Conservation (phyloP, 2,329 filamentous ascomycete species). For the Talaromyces sp. region DNA sequence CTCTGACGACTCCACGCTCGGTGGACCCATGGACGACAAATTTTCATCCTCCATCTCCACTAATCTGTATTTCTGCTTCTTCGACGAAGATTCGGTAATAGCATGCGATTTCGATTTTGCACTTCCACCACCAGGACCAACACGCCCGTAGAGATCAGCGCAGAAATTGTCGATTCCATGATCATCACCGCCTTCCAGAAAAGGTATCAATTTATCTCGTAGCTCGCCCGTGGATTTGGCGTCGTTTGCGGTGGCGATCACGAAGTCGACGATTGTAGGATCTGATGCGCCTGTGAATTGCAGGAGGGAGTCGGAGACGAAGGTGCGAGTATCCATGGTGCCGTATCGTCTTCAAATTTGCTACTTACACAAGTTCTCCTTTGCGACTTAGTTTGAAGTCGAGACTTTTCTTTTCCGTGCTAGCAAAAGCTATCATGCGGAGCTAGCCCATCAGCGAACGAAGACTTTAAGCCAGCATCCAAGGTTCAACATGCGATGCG, state of each 20-base stretch:
- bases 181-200: slow-evolving; percentile 48
- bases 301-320: slow-evolving; percentile 51
- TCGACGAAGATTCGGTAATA: slow-evolving; percentile 20
- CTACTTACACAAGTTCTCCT: background rate
- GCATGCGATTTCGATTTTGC: background rate
- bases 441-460: background rate
- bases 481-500: background rate
- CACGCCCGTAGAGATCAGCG: slow-evolving; percentile 43
- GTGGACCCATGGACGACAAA: slow-evolving; percentile 25
- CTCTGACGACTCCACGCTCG: slow-evolving; percentile 35
- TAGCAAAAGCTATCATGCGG: background rate
- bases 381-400: background rate
- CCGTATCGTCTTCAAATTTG: background rate
- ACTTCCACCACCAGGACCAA: slow-evolving; percentile 20
- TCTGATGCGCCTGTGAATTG: slow-evolving; percentile 56
- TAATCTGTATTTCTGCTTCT: slow-evolving; percentile 52
- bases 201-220: slow-evolving; percentile 50
- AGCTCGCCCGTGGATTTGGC: slow-evolving; percentile 49
- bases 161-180: slow-evolving; percentile 49
- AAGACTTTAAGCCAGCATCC: background rate
- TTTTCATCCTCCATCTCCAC: slow-evolving; percentile 53
- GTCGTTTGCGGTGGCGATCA: slow-evolving; percentile 52
- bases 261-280: slow-evolving; percentile 55
- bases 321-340: slow-evolving; percentile 39
- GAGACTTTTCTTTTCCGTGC: background rate